Evolutionary conservation across 441 rosid species (phyloP), one percentile per base, ranked within the genome.

Genomic region (Macaranga tanarius): DNA sequence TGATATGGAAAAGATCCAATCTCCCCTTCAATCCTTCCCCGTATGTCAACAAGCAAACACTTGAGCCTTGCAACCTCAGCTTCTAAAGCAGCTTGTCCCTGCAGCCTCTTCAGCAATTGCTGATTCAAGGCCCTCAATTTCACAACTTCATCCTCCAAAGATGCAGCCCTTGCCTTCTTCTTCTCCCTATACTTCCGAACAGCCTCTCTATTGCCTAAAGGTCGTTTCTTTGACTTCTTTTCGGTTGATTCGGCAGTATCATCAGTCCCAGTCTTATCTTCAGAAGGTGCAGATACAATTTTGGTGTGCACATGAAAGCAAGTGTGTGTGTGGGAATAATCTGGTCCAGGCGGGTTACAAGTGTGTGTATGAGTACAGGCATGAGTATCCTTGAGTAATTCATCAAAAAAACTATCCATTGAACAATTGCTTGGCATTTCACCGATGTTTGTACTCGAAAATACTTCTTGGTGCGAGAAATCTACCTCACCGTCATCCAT

Each of bases 401-500:
- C 97, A 40, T 93, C 90, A 20, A 93, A 85, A 80, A 95, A 89
- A 82, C 82, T 83, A 74, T 93, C 99, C 84, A 91, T 88, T 0
- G 97, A 92, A 75, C 93, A 84, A 55, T 81, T 84, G 72, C 79
- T 83, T 0, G 91, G 96, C 44, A 90, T 25, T 8, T 84, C 93
- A 73, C 84, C 95, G 84, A 90, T 76, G 58, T 86, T 86, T 4
- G 91, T 65, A 40, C 76, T 76, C 0, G 93, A 72, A 74, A 95
- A 89, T 79, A 87, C 69, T 66, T 91, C 97, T 62, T 88, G 92
- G 59, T 91, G 84, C 4, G 95, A 91, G 80, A 85, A 91, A 28
- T 95, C 98, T 50, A 95, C 72, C 90, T 95, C 98, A 10, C 99
- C 98, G 62, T 91, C 96, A 15, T 93, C 99, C 99, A 95, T 95